Conservation (phyloP, 305 asterid genomes). For the Ajuga reptans region DNA sequence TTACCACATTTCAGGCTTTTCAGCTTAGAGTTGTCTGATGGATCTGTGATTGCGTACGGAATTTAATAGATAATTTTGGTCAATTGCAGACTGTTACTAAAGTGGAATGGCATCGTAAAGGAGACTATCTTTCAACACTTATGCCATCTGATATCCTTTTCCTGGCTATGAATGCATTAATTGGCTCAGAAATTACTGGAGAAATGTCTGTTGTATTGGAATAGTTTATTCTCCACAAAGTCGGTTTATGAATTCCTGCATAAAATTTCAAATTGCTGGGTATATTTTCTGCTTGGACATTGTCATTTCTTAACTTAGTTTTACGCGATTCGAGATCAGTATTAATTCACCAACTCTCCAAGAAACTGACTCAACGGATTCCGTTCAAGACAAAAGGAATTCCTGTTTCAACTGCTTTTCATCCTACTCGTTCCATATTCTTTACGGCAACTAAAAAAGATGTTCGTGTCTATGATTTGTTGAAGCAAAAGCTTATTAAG, state of each 20-base stretch:
- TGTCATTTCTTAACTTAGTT: slow-evolving; percentile 50
- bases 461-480: slow-evolving; percentile 75
- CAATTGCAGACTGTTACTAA: slow-evolving; percentile 69
- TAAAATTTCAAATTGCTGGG: not conserved
- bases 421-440: slow-evolving; percentile 77
- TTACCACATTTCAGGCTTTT: not conserved
- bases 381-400: slow-evolving; percentile 87
- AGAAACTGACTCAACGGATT: slow-evolving; percentile 55
- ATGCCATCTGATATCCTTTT: slow-evolving; percentile 96
- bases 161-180: slow-evolving; percentile 14
- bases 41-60: not conserved
- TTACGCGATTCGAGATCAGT: slow-evolving; percentile 75
- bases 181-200: not conserved
- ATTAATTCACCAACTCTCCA: slow-evolving; percentile 73
- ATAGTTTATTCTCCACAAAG: not conserved
- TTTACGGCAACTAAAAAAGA: slow-evolving; percentile 75
- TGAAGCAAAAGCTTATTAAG: slow-evolving; percentile 66
- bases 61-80: slow-evolving; percentile 16
- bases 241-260: not conserved
- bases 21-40: not conserved
- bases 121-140: slow-evolving; percentile 78
- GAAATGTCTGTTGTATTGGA: not conserved
- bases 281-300: not conserved
- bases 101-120: slow-evolving; percentile 95
- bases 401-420: slow-evolving; percentile 78